Conservation (phyloP, 805 yeast species). For the Candida germanica region DNA sequence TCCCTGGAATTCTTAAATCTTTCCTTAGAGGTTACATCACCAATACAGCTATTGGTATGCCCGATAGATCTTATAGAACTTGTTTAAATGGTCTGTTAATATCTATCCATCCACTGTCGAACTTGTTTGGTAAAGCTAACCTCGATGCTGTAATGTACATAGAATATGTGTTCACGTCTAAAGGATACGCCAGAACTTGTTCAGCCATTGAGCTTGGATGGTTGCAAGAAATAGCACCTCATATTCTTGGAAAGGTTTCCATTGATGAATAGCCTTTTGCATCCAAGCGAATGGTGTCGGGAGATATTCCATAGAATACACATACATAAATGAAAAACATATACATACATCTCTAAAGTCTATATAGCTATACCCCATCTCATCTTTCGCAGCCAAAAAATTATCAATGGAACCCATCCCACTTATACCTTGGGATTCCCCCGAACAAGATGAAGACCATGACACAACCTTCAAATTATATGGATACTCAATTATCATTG, state of each 20-base stretch:
- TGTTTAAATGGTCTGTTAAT: conserved; percentile 80
- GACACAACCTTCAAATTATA: conserved; percentile 11
- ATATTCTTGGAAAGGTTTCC: conserved; percentile 44
- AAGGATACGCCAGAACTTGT: conserved; percentile 91
- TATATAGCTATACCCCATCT: no score
- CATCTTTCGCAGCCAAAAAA: conserved; percentile 5
- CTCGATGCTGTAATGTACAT: conserved; percentile 90
- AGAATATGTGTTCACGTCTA: conserved; percentile 89
- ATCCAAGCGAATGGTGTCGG: no score
- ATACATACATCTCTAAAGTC: no score
- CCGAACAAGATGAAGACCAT: conserved; percentile 3
- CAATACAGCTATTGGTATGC: conserved; percentile 91
- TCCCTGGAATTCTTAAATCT: conserved; percentile 63
- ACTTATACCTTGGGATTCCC: conserved; percentile 13
- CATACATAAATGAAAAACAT: no score
- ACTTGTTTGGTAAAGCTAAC: conserved; percentile 70
- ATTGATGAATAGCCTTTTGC: no score
- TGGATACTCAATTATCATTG: conserved; percentile 28
- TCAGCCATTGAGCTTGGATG: conserved; percentile 76
- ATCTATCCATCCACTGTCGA: conserved; percentile 86
- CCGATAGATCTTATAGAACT: conserved; percentile 89
- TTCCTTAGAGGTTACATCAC: conserved; percentile 81
- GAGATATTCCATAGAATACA: no score
- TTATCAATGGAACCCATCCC: conserved; percentile 16
- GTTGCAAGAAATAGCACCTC: conserved; percentile 81